A percentile compares a stretch with the other conserved stretches of the same genome.
These are phyloP conservation scores for Triglochin maritima DNA, from an alignment of 106 monocot genomes.

Conservation along the genomic window DNA sequence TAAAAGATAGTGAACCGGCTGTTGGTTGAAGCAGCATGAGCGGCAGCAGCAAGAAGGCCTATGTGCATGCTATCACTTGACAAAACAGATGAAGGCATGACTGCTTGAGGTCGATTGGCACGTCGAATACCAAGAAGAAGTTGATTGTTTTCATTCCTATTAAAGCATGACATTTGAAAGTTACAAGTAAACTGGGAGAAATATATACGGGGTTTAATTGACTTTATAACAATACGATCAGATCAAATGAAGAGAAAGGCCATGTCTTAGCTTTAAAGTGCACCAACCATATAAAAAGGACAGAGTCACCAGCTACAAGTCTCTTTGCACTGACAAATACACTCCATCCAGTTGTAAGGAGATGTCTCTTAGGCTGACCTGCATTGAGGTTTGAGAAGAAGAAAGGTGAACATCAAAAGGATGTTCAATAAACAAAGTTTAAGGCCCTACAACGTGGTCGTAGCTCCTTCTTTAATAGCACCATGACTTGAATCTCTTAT, in stretches of 20 bases:
- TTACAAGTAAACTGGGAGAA: too few species aligned
- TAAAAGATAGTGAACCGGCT: conserved; percentile 36
- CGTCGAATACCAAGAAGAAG: conserved; percentile 30
- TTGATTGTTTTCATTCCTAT: conserved; percentile 35
- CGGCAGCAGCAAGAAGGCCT: conserved; percentile 34
- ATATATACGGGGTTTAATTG: too few species aligned
- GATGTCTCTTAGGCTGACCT: conserved; percentile 36
- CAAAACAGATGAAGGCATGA: conserved; percentile 31
- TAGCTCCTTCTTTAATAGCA: too few species aligned
- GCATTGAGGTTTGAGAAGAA: not conserved
- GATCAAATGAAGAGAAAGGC: not conserved
- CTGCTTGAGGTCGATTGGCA: conserved; percentile 33
- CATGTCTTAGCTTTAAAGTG: not conserved
- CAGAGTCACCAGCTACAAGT: conserved; percentile 33
- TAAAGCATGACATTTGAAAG: not conserved
- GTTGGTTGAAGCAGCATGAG: conserved; percentile 34
- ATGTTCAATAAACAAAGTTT: not conserved
- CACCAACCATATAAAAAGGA: conserved; percentile 31
- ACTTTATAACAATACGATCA: too few species aligned
- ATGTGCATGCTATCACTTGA: conserved; percentile 39
- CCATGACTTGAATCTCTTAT: too few species aligned
- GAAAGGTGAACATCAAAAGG: not conserved
- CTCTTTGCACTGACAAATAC: conserved; percentile 16
- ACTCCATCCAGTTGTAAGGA: too few species aligned
- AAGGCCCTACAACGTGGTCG: not conserved